Base-by-base conservation (phyloP, 2,329 filamentous ascomycete species). In the Dryadomyces sulphureus region DNA sequence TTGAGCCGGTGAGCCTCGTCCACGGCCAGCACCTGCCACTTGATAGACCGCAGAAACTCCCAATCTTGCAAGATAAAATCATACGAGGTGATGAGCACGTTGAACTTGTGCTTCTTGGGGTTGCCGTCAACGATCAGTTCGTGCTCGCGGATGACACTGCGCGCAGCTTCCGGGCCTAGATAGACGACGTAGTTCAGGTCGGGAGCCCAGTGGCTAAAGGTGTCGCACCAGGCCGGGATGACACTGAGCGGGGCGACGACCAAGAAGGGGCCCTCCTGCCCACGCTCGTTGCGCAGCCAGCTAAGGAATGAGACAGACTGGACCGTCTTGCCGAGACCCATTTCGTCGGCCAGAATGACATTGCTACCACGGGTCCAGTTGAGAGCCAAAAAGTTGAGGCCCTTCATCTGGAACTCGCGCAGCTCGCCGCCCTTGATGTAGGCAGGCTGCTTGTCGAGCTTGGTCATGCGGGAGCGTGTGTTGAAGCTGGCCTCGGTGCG, bases 121-220 rank as follows among this genome's bases (percentile, higher is more conserved):
- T 94, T 94, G 30, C 83, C 84, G 58, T 93, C 85, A 6, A 87
- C 73, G 48, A 95, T 75, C 38, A 98, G 70, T 61, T 98, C 92
- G 56, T 94, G 81, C 40, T 96, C 86, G 34, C 83, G 80, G 51
- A 98, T 94, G 54, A 88, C 90, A 53, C 73, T 81, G 39, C 93
- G 84, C 27, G 92, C 82, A 30, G 82, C 76, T 60, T 92, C 84
- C 46, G 88, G 90, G 43, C 93, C 92, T 45, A 90, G 86, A 62
- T 98, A 98, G 45, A 95, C 86, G 48, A 98, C 85, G 62, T 95
- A 96, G 62, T 98, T 96, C 51, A 96, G 65, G 59, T 96, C 90
- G 0, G 92, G 92, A 3, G 92, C 81, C 92, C 92, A 98, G 52
- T 84, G 72, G 62, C 95, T 92, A 63, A 98, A 95, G 0, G 92